Evolutionary conservation across 2,329 filamentous ascomycete genomes (phyloP), one percentile per base, ranked within the genome.

Genomic region (Phaeoacremonium minimum): DNA sequence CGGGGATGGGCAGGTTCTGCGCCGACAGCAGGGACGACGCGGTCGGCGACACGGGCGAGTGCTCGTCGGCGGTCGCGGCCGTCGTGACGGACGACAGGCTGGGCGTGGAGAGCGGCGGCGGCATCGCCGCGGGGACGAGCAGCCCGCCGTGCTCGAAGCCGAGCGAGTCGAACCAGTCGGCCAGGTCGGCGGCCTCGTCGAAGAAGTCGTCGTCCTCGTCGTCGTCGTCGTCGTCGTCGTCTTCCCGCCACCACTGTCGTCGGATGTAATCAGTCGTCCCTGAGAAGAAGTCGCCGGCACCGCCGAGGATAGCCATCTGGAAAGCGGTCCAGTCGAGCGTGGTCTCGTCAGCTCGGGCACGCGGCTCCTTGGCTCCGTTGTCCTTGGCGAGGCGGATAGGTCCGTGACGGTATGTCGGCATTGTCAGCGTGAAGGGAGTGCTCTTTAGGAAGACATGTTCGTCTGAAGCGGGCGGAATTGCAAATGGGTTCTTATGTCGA

Each of bases 311-410:
- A 13, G 78, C 77, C 68, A 80, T 79, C 55, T 83, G 77, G 50
- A 80, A 82, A 4, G 77, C 76, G 6, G 72, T 77, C 77, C 77
- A 81, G 60, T 83, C 77, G 4, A 81, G 55, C 7, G 63, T 68
- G n/a, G n/a, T n/a, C 32, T 73, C 72, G 34, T 76, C 74, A 18
- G 61, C 60, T 15, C 54, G 56, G 7, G 64, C 57, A 40, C 59
- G 63, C 38, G 55, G 45, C 16, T 38, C 37, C 16, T 45, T 47
- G 6, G 43, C 38, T 7, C 66, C 48, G 33, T 74, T 67, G 4
- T 62, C 54, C 46, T 69, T 71, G 35, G 64, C 50, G 33, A 80
- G 55, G 4, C 73, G 65, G 43, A 82, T 76, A 4, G 67, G 67
- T 0, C 77, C 77, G 43, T 82, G 77, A 7, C 62, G 63, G 47